Percentiles rank a stretch among this genome's conserved stretches.
Conservation (phyloP, 2,329 filamentous ascomycete species). For the Ceratocystis cubensis region DNA sequence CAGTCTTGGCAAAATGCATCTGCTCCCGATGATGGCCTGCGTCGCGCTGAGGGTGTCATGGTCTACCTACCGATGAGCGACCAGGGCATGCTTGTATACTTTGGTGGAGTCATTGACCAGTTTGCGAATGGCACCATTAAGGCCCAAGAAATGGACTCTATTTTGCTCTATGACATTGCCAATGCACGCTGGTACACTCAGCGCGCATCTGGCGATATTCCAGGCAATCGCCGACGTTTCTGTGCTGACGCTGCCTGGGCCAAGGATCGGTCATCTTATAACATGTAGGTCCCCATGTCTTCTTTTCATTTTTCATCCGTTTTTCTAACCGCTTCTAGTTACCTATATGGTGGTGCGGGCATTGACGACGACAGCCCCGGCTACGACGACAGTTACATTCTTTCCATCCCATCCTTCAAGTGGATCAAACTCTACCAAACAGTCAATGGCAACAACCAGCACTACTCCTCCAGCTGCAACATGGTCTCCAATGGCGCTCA, state of each 20-base stretch:
- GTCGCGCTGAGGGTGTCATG: constrained; percentile 48
- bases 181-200: constrained; percentile 50
- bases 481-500: constrained; percentile 41
- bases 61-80: constrained; percentile 48
- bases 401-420: constrained; percentile 49
- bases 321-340: constrained; percentile 30
- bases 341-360: constrained; percentile 47
- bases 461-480: constrained; percentile 47
- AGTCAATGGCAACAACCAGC: constrained; percentile 29
- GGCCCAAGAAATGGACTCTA: constrained; percentile 36
- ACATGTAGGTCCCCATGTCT: constrained; percentile 38
- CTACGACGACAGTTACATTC: constrained; percentile 50
- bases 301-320: background rate
- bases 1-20: constrained; percentile 41
- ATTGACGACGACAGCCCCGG: constrained; percentile 35
- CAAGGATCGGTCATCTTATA: constrained; percentile 48
- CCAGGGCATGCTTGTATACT: constrained; percentile 46
- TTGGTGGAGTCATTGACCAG: constrained; percentile 41
- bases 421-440: constrained; percentile 47
- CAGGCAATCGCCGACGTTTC: constrained; percentile 42
- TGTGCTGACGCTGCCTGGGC: constrained; percentile 50
- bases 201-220: constrained; percentile 41
- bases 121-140: constrained; percentile 36
- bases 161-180: constrained; percentile 49
- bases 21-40: constrained; percentile 37